phyloP scores from a whole-genome alignment of 768 basidiomycete species.

The Zangia roseola region DNA sequence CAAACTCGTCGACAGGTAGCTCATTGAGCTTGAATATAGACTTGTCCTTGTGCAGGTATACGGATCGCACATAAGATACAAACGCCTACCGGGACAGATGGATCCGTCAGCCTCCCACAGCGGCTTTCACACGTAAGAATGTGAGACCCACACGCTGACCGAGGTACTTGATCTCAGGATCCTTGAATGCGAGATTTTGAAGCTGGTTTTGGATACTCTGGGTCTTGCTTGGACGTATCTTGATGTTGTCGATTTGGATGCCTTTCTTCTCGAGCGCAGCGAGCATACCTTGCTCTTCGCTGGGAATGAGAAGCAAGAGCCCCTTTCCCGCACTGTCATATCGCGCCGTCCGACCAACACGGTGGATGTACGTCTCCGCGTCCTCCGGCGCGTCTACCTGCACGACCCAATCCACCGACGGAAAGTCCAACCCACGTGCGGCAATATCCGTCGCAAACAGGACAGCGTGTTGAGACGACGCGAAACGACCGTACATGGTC shows the following conservation, averaged over 20 bases:
- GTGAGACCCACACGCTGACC: slow-evolving; percentile 74
- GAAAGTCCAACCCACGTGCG: slow-evolving; percentile 94
- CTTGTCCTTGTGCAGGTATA: slow-evolving; percentile 94
- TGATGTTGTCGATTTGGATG: slow-evolving; percentile 74
- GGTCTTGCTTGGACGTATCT: slow-evolving; percentile 85
- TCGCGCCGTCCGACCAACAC: slow-evolving; percentile 92
- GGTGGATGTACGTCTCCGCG: slow-evolving; percentile 95
- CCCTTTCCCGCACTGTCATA: slow-evolving; percentile 90
- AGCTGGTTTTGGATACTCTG: slow-evolving; percentile 82
- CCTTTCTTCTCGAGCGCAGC: slow-evolving; percentile 68
- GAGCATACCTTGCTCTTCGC: slow-evolving; percentile 91
- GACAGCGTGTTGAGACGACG: slow-evolving; percentile 75
- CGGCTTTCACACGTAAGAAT: not conserved
- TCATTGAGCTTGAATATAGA: slow-evolving; percentile 83
- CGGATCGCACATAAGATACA: slow-evolving; percentile 90
- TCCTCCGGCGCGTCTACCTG: slow-evolving; percentile 97
- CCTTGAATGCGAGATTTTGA: slow-evolving; percentile 91
- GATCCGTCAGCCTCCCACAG: not conserved
- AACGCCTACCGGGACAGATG: slow-evolving; percentile 63
- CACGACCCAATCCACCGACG: slow-evolving; percentile 94
- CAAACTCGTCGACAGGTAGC: slow-evolving; percentile 80
- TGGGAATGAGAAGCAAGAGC: slow-evolving; percentile 79
- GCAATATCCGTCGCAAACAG: slow-evolving; percentile 96
- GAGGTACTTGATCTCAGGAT: slow-evolving; percentile 95
- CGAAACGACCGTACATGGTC: slow-evolving; percentile 82